Evolutionary conservation across 306 rosid genomes (phyloP), one percentile per base, ranked within the genome.

Genomic region (Fragaria iinumae): DNA sequence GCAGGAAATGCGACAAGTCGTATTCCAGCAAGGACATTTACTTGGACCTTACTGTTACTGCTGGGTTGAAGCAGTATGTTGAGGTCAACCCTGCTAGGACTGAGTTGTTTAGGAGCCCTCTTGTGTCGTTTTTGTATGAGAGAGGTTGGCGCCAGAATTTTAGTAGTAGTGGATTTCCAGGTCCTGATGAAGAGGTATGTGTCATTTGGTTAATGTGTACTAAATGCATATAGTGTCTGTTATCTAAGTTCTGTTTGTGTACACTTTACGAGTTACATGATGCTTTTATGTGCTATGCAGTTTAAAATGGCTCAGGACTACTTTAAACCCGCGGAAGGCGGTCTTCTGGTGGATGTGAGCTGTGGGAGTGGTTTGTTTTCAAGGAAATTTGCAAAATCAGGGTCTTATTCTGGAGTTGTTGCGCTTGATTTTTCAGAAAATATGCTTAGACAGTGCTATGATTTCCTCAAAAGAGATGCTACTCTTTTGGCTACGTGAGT

Each of bases 141-240:
- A 89, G 98, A 89, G 97, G 98, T 36, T 95, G 98, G 97, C 98
- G 98, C 78, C 97, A 95, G 75, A 92, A 88, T 83, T 95, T 95
- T 75, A 87, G 77, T 67, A 84, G n/a, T 70, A 88, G 93, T 71
- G 99, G 99, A 53, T 95, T 92, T 83, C 97, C 97, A 8, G 97
- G 99, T 79, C 97, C 85, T 41, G 97, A 90, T 84, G 96, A 89
- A 88, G 98, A 95, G 95, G 98, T 90, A 76, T 27, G 36, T 57
- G 41, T 67, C 47, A 29, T n/a, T 62, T 60, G 34, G 8, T 44
- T 10, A 29, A 0, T 29, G 39, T 52, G 65, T 17, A 7, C 6
- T 72, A 6, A 41, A 72, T 49, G n/a, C 21, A 23, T 11, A 0
- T 23, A 36, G 27, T 76, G 65, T 36, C 1, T 53, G 3, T 8